Percentiles rank a stretch among this genome's conserved stretches.
phyloP scores from a whole-genome alignment of 129 eudicot genomes.

The Calendula officinalis region DNA sequence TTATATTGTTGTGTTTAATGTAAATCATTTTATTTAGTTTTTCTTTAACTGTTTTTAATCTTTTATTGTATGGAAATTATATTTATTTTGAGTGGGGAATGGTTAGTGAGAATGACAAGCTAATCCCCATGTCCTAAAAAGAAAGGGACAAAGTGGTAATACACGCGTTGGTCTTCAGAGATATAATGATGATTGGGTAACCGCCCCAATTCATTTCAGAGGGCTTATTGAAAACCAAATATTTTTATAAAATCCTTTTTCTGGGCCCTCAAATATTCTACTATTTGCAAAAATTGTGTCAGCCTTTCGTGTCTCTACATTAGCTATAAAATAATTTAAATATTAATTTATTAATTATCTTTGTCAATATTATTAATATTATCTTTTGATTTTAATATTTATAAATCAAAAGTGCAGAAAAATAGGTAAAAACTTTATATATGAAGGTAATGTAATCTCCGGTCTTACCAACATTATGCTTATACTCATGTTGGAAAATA shows the following conservation, averaged over 20 bases:
- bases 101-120: not conserved
- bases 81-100: conserved; percentile 8
- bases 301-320: conserved; percentile 12
- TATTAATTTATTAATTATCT: too few species aligned
- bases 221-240: not conserved
- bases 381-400: too few species aligned
- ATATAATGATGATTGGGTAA: conserved; percentile 16
- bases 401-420: too few species aligned
- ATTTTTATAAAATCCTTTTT: not conserved
- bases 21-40: too few species aligned
- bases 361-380: too few species aligned
- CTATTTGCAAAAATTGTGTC: conserved; percentile 9
- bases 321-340: too few species aligned
- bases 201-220: conserved; percentile 28
- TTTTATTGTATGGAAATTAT: not conserved
- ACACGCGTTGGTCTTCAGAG: conserved; percentile 11
- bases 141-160: conserved; percentile 17
- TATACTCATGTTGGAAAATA: too few species aligned
- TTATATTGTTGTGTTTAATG: too few species aligned
- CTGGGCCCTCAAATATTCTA: conserved; percentile 7
- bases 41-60: not conserved
- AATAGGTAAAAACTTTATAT: too few species aligned
- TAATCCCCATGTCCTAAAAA: not conserved
- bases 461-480: too few species aligned
- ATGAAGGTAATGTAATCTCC: too few species aligned